These are phyloP conservation scores for Fonsecaea nubica DNA, from an alignment of 2,329 filamentous ascomycete genomes.

Conservation along the genomic window DNA sequence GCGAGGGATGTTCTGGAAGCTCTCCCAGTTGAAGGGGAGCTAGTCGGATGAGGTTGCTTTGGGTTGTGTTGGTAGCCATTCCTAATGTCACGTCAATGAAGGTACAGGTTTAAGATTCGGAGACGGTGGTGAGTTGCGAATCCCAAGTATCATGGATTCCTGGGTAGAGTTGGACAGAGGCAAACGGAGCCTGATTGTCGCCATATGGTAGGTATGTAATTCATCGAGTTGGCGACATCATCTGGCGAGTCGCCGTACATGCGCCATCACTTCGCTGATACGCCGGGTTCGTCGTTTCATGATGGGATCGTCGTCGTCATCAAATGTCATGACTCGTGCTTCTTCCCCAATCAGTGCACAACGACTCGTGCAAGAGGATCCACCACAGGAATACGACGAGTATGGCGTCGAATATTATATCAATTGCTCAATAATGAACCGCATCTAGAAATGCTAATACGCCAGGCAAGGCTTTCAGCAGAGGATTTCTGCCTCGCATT, in stretches of 20 bases:
- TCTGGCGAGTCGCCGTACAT: background rate
- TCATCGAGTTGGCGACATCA: background rate
- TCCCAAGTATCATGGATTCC: background rate
- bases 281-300: background rate
- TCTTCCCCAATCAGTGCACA: too few relatives aligned
- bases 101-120: background rate
- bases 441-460: background rate
- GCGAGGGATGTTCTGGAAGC: slow-evolving; percentile 35
- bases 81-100: background rate
- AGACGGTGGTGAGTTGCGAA: background rate
- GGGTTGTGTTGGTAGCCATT: slow-evolving; percentile 27
- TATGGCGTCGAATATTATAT: background rate
- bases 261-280: background rate
- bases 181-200: background rate
- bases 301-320: slow-evolving; percentile 3
- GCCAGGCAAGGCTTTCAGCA: slow-evolving; percentile 4
- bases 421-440: background rate
- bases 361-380: slow-evolving; percentile 23
- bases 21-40: slow-evolving; percentile 34
- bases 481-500: background rate
- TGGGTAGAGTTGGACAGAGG: background rate
- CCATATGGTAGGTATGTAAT: background rate
- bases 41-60: slow-evolving; percentile 38
- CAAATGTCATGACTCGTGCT: background rate
- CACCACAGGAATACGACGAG: background rate